A percentile compares a stretch with the other conserved stretches of the same genome.
Evolutionary conservation across 805 yeast genomes (phyloP).

Genomic region (Spathaspora boniae): DNA sequence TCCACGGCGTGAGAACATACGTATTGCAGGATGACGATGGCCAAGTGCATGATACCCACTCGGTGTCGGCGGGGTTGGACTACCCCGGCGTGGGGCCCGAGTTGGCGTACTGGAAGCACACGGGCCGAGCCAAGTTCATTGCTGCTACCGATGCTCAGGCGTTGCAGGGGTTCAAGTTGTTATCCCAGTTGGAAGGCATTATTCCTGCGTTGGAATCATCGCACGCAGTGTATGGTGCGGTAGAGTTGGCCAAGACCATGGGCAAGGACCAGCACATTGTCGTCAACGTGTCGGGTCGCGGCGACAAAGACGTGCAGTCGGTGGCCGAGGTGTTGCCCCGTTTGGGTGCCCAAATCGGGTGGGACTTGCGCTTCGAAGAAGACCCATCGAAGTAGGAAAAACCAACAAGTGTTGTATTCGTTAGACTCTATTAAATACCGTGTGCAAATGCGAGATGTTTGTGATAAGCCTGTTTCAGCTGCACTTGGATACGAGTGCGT

Average conservation of each 20-base stretch:
- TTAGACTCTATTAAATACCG: background rate
- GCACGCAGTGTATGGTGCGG: slow-evolving; percentile 92
- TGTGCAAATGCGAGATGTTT: too few relatives aligned
- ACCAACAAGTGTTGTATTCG: too few relatives aligned
- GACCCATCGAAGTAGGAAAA: slow-evolving; percentile 34
- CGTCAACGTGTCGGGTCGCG: slow-evolving; percentile 94
- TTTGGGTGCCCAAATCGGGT: slow-evolving; percentile 86
- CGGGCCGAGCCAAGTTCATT: slow-evolving; percentile 85
- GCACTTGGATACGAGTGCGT: background rate
- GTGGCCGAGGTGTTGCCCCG: slow-evolving; percentile 92
- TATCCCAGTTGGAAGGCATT: slow-evolving; percentile 94
- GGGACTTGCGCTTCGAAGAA: slow-evolving; percentile 89
- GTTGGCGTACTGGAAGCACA: slow-evolving; percentile 89
- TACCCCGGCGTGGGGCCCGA: slow-evolving; percentile 99
- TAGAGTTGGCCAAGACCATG: slow-evolving; percentile 81
- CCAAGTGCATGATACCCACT: slow-evolving; percentile 96
- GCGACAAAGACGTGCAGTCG: slow-evolving; percentile 97
- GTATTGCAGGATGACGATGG: slow-evolving; percentile 91
- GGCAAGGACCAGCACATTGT: slow-evolving; percentile 74
- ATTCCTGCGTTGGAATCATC: slow-evolving; percentile 98
- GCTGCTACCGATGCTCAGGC: slow-evolving; percentile 98
- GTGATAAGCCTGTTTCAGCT: background rate
- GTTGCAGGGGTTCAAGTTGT: slow-evolving; percentile 78
- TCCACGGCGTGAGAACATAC: slow-evolving; percentile 96
- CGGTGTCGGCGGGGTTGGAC: slow-evolving; percentile 97